These are phyloP conservation scores for Rhynchosporium secalis DNA, from an alignment of 2,329 filamentous ascomycete species.

Conservation along the genomic window DNA sequence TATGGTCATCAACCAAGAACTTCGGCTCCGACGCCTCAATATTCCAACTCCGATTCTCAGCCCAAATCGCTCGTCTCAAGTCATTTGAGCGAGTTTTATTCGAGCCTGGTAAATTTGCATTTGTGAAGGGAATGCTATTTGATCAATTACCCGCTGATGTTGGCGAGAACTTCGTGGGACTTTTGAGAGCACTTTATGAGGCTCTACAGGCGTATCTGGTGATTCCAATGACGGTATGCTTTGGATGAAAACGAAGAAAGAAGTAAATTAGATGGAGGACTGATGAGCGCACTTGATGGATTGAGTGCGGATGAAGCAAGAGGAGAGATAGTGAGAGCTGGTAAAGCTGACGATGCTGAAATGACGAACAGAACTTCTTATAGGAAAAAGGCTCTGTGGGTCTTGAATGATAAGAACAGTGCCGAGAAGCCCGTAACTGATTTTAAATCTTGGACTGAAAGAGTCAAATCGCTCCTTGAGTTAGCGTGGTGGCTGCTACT, in stretches of 20 bases:
- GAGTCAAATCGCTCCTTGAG: neutral
- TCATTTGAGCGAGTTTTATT: neutral
- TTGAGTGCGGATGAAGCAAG: neutral
- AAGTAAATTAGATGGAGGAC: neutral
- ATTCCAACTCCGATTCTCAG: constrained; percentile 2
- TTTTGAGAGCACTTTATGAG: constrained; percentile 4
- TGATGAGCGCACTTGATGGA: neutral
- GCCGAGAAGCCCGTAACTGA: neutral
- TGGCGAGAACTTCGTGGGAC: neutral
- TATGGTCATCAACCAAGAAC: constrained; percentile 5
- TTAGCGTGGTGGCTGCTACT: neutral
- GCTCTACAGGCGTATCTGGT: neutral
- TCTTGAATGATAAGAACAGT: constrained; percentile 5
- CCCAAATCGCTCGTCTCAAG: neutral
- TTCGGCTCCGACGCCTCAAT: constrained; percentile 1
- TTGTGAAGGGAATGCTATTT: neutral
- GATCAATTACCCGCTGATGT: neutral
- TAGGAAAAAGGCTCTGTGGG: constrained; percentile 3
- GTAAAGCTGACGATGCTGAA: neutral
- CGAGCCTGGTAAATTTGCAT: neutral
- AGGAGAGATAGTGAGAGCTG: neutral
- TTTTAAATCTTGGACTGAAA: neutral
- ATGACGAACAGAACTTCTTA: neutral
- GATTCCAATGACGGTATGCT: neutral
- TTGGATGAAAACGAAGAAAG: neutral